Conservation (phyloP, 1,284 basidiomycete species). For the Nidula niveotomentosa region DNA sequence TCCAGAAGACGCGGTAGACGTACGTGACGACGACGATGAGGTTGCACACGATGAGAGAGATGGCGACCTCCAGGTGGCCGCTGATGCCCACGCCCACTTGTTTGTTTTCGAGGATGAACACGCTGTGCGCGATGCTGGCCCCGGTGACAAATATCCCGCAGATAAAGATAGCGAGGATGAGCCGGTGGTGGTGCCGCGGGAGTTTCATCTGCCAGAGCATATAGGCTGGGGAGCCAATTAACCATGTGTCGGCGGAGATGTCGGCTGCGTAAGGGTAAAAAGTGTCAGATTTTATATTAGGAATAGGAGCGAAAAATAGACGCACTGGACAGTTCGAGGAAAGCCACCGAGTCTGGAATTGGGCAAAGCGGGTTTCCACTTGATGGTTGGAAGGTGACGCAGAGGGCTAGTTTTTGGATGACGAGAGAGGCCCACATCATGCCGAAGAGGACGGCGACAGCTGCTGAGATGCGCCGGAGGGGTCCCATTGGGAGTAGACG, state of each 20-base stretch:
- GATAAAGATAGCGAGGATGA: constrained; percentile 14
- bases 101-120: constrained; percentile 9
- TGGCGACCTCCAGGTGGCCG: constrained; percentile 9
- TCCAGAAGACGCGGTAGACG: constrained; percentile 13
- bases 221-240: constrained; percentile 13
- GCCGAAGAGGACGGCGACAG: constrained; percentile 3
- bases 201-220: constrained; percentile 14
- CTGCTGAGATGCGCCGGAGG: constrained; percentile 3
- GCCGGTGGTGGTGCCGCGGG: constrained; percentile 5
- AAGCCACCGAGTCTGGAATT: neutral
- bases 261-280: constrained; percentile 6
- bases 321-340: constrained; percentile 6
- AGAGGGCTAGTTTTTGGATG: constrained; percentile 7
- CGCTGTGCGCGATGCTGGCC: constrained; percentile 13
- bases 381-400: neutral
- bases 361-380: neutral
- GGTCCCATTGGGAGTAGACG: constrained; percentile 8
- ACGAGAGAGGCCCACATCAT: constrained; percentile 5
- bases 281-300: neutral
- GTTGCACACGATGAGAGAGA: constrained; percentile 15
- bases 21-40: constrained; percentile 16
- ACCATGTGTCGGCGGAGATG: constrained; percentile 15
- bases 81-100: constrained; percentile 3
- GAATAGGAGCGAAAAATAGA: neutral
- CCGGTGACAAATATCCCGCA: constrained; percentile 11